Evolutionary conservation across 164 flowering plant species (phyloP), one percentile per base, ranked within the genome.

Genomic region (Chimonanthus salicifolius): DNA sequence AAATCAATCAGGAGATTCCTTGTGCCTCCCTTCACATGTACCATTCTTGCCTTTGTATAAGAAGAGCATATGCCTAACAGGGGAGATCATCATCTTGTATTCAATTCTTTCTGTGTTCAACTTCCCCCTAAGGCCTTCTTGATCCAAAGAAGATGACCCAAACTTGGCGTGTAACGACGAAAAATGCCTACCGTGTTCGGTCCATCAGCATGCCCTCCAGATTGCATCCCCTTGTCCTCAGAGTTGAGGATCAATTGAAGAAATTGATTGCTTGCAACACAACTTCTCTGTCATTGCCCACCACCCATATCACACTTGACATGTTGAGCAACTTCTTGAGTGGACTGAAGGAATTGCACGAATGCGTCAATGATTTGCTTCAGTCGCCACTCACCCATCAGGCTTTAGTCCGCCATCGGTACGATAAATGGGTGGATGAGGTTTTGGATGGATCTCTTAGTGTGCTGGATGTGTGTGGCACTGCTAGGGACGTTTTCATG

Each of bases 391-490:
- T 43, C 44, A 64, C 71, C 64, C 75, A 74, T 20, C 75, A 80
- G 49, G 60, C 68, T 3, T 64, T 76, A 20, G 21, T 47, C 49
- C 46, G 49, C 47, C 67, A 51, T 68, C 70, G 51, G 0, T 51
- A 74, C 13, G 73, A 74, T 33, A 80, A 74, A 64, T 77, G 79
- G 69, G 77, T 74, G 33, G 80, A 76, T 45, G 84, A 80, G 64
- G 67, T 70, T 9, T 47, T 81, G 51, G 84, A 80, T 58, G 84
- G 79, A 51, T 81, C 81, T 44, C 78, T 86, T 5, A 79, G 79
- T 49, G 75, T 81, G 63, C 64, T 84, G 75, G 87, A 86, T 54
- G 48, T 80, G 4, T 85, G 83, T 49, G 70, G 74, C 54, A 58
- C 63, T 10, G 68, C 77, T 5, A 77, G 77, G 72, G 84, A 85